Percentiles rank a stretch among this genome's conserved stretches.
These are phyloP conservation scores for Gynochthodes officinalis DNA, from an alignment of 257 asterid species.

Conservation along the genomic window DNA sequence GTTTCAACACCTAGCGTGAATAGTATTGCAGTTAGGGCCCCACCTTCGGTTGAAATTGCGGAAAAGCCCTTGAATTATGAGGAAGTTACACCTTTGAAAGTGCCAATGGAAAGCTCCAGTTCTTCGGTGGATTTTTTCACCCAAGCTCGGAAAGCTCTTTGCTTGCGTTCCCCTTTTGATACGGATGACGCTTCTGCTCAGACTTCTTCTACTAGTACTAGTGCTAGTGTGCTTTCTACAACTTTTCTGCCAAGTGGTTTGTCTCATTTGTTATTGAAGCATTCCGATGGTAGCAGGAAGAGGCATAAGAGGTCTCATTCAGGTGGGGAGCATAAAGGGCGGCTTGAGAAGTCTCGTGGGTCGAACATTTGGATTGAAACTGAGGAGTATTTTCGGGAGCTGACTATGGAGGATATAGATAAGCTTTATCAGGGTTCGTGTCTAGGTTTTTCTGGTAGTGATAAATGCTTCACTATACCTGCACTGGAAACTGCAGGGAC, in stretches of 20 bases:
- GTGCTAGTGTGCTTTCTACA: constrained; percentile 27
- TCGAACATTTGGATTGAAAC: constrained; percentile 64
- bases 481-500: constrained; percentile 4
- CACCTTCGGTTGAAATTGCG: constrained; percentile 35
- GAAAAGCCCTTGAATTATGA: constrained; percentile 49
- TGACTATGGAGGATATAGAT: constrained; percentile 60
- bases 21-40: constrained; percentile 12
- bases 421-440: constrained; percentile 42
- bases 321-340: constrained; percentile 49
- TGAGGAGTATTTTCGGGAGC: constrained; percentile 77
- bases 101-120: constrained; percentile 16
- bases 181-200: constrained; percentile 41
- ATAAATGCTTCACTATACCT: constrained; percentile 51
- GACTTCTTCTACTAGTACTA: constrained; percentile 16
- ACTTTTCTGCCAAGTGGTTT: constrained; percentile 60
- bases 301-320: constrained; percentile 73
- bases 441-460: constrained; percentile 30
- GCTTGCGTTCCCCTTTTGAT: constrained; percentile 70
- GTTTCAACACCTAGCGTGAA: constrained; percentile 25
- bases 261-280: constrained; percentile 54
- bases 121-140: constrained; percentile 50
- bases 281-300: constrained; percentile 63
- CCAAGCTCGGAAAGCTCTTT: constrained; percentile 77
- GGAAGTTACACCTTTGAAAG: constrained; percentile 50
- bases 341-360: constrained; percentile 41